phyloP scores from a whole-genome alignment of 2,329 filamentous ascomycete genomes.

The Plenodomus biglobosus region DNA sequence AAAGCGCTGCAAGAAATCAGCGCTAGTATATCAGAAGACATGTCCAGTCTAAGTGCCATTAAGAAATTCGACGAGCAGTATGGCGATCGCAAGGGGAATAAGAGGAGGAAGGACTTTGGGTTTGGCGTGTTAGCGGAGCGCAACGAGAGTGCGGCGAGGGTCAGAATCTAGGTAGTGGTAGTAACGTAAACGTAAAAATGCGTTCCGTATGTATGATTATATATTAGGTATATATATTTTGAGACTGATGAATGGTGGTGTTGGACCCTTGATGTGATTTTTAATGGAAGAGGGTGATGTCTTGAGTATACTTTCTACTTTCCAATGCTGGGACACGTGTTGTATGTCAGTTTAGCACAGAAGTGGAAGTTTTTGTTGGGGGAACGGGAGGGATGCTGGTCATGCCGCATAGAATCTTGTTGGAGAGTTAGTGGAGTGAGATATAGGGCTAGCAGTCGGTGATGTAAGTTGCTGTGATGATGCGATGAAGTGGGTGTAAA shows the following conservation, averaged over 20 bases:
- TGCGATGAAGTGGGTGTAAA: no score
- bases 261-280: no score
- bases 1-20: conserved; percentile 85
- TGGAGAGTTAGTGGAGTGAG: neutral
- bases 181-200: neutral
- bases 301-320: neutral
- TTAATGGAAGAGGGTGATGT: no score
- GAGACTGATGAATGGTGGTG: no score
- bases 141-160: conserved; percentile 38
- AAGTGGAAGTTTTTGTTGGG: neutral
- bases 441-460: neutral
- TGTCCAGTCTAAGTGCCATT: conserved; percentile 81
- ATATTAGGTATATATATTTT: no score
- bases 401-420: neutral
- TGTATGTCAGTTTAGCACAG: no score
- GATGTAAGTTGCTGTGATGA: no score
- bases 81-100: conserved; percentile 72
- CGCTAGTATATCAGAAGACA: conserved; percentile 91
- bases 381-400: neutral
- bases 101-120: conserved; percentile 61
- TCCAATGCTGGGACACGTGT: neutral
- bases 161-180: conserved; percentile 22
- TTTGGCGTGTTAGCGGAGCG: conserved; percentile 45
- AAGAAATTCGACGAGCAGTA: conserved; percentile 96
- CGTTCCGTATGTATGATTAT: neutral